Conservation (phyloP, 2,329 filamentous ascomycete genomes). For the Rachicladosporium sp. region DNA sequence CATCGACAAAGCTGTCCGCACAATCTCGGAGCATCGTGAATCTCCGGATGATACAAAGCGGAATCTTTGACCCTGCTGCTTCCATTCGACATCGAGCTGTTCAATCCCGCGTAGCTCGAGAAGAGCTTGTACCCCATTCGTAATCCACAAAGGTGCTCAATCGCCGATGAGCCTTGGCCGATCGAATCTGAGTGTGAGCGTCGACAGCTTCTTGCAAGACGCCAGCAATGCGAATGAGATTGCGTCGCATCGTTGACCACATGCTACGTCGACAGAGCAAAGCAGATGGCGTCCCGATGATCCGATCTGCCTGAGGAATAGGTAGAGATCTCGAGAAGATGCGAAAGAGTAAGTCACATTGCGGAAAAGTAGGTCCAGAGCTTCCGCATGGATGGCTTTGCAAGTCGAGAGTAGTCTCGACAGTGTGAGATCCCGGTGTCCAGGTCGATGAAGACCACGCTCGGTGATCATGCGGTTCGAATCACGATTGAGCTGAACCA, state of each 20-base stretch:
- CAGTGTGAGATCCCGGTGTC: constrained; percentile 27
- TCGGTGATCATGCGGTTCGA: constrained; percentile 17
- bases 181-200: constrained; percentile 13
- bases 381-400: constrained; percentile 2
- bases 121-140: constrained; percentile 17
- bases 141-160: constrained; percentile 14
- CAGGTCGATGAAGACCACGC: constrained; percentile 10
- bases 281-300: constrained; percentile 13
- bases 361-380: constrained; percentile 31
- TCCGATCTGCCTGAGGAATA: constrained; percentile 24
- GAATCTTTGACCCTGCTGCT: too few species aligned
- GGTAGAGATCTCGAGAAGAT: constrained; percentile 32
- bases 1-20: too few species aligned
- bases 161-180: constrained; percentile 12
- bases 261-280: constrained; percentile 14
- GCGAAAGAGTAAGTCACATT: constrained; percentile 35
- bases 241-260: constrained; percentile 18
- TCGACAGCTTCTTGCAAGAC: constrained; percentile 14
- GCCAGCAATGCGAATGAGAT: constrained; percentile 19
- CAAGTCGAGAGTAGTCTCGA: constrained; percentile 13
- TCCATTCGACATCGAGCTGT: too few species aligned
- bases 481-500: constrained; percentile 14
- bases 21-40: too few species aligned
- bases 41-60: too few species aligned
- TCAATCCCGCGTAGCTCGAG: constrained; percentile 8